Evolutionary conservation across 148 eudicot genomes (phyloP).

Genomic region (Chenopodium berlandieri): DNA sequence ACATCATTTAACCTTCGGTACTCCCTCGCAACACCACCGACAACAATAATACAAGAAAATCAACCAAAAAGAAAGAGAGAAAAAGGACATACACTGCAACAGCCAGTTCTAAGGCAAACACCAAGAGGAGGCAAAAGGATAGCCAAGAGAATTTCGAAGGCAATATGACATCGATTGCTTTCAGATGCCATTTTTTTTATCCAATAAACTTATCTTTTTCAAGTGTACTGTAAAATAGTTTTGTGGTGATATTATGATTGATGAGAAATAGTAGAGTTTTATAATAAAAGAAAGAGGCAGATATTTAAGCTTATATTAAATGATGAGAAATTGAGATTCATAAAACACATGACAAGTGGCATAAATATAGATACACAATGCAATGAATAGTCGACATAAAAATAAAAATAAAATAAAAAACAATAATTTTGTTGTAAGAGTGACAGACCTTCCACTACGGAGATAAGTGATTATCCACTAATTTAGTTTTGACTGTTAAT

Average conservation of each 20-base stretch:
- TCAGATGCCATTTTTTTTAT: conserved; percentile 11
- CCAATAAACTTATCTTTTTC: too few species aligned
- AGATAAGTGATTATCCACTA: background rate
- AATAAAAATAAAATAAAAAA: too few species aligned
- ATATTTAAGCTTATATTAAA: too few species aligned
- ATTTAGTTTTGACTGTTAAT: too few species aligned
- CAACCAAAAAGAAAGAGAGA: background rate
- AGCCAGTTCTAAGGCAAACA: conserved; percentile 31
- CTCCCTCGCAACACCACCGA: too few species aligned
- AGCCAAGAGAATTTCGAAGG: conserved; percentile 29
- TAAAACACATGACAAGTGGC: background rate
- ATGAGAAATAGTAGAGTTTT: too few species aligned
- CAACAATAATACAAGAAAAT: background rate
- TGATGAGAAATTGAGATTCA: background rate
- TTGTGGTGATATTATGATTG: background rate
- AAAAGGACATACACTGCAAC: conserved; percentile 29
- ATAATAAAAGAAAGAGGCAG: background rate
- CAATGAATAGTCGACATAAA: background rate
- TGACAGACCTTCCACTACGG: conserved; percentile 16
- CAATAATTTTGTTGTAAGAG: background rate
- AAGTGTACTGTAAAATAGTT: too few species aligned
- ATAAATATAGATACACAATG: background rate
- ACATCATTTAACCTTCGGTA: too few species aligned
- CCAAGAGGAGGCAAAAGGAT: conserved; percentile 41
- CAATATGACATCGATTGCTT: conserved; percentile 13